A percentile compares a stretch with the other conserved stretches of the same genome.
Conservation (phyloP, 164 flowering plant genomes). For the Macadamia tetraphylla region DNA sequence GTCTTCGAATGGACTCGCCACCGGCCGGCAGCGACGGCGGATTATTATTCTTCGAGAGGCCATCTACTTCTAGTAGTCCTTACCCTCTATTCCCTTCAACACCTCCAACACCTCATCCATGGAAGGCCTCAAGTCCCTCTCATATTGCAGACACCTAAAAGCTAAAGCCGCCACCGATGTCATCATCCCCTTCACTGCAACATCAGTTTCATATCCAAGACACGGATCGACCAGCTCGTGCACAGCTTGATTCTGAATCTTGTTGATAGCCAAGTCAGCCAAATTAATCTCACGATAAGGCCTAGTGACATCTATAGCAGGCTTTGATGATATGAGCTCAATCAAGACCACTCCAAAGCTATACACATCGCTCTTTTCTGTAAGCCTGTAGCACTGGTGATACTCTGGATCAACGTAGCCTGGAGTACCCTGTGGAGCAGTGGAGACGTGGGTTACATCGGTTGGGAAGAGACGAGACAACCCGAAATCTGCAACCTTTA, state of each 20-base stretch:
- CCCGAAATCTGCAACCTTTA: conserved; percentile 87
- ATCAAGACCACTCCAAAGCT: too few relatives aligned
- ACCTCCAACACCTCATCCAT: conserved; percentile 39
- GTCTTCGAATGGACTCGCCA: too few relatives aligned
- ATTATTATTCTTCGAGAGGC: too few relatives aligned
- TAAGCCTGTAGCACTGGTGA: conserved; percentile 61
- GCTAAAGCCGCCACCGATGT: conserved; percentile 61
- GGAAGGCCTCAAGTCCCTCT: conserved; percentile 53
- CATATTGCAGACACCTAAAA: conserved; percentile 56
- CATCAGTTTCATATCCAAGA: conserved; percentile 47
- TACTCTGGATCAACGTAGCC: conserved; percentile 51
- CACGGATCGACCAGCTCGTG: conserved; percentile 22
- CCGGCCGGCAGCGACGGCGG: too few relatives aligned
- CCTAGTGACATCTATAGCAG: conserved; percentile 49
- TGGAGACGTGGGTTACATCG: conserved; percentile 59
- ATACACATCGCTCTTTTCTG: conserved; percentile 20
- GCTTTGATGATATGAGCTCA: too few relatives aligned
- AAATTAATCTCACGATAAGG: conserved; percentile 59
- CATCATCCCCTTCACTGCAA: conserved; percentile 28
- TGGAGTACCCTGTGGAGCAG: conserved; percentile 58
- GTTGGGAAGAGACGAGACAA: conserved; percentile 67
- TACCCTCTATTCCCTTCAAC: conserved; percentile 11
- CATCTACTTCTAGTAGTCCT: conserved; percentile 3
- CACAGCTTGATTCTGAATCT: conserved; percentile 42
- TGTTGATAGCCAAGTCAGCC: conserved; percentile 50